These are phyloP conservation scores for Fusarium mangiferae DNA, from an alignment of 2,329 filamentous ascomycete species.

Conservation along the genomic window DNA sequence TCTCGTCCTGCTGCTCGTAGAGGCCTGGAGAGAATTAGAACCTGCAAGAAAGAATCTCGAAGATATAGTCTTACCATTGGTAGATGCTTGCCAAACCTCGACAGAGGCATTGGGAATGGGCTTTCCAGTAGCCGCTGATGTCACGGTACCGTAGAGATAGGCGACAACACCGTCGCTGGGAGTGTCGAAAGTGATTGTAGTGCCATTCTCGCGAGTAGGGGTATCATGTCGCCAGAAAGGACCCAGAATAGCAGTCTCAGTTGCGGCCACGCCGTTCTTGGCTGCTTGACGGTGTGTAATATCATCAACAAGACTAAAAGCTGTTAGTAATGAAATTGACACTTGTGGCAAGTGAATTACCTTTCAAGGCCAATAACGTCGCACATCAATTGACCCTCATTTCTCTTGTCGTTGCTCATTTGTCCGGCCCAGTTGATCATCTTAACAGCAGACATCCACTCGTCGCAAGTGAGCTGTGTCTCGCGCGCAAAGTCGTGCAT, in stretches of 20 bases:
- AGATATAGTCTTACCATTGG: conserved; percentile 63
- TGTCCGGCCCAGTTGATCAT: conserved; percentile 71
- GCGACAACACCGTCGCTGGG: conserved; percentile 62
- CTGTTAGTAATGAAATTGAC: background rate
- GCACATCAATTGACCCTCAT: conserved; percentile 78
- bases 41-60: too few relatives aligned
- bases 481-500: conserved; percentile 86
- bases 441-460: conserved; percentile 78
- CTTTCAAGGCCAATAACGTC: conserved; percentile 81
- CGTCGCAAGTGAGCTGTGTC: conserved; percentile 80
- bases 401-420: conserved; percentile 74
- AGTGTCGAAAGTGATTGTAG: conserved; percentile 68
- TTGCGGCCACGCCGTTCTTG: conserved; percentile 60
- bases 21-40: conserved; percentile 45
- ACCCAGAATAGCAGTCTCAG: conserved; percentile 82
- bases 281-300: conserved; percentile 74
- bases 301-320: conserved; percentile 74
- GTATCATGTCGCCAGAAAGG: conserved; percentile 85
- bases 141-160: conserved; percentile 71
- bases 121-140: conserved; percentile 67
- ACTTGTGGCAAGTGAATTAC: conserved; percentile 34
- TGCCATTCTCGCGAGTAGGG: conserved; percentile 75
- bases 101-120: conserved; percentile 73
- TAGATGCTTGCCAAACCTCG: conserved; percentile 83
- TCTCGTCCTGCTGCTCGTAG: conserved; percentile 78